phyloP scores from a whole-genome alignment of 495 filamentous ascomycete genomes.

The Aspergillus ostianus region DNA sequence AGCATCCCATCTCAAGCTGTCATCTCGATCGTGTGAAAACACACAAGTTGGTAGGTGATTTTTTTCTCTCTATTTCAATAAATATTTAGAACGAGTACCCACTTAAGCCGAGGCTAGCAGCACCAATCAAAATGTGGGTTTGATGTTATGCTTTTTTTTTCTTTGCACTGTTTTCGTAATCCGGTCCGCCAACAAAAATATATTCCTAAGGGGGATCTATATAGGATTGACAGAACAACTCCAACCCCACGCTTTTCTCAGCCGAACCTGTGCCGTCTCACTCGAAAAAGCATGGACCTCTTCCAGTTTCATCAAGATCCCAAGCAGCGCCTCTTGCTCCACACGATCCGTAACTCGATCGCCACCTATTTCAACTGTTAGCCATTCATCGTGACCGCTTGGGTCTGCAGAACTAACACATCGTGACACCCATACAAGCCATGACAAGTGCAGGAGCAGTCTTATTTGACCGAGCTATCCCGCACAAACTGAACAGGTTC shows the following conservation, averaged over 20 bases:
- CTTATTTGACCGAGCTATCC: slow-evolving; percentile 7
- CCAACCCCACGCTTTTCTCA: slow-evolving; percentile 5
- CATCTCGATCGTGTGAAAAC: too few species aligned
- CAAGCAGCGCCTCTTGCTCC: slow-evolving; percentile 5
- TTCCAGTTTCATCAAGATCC: neutral
- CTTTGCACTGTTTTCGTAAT: too few species aligned
- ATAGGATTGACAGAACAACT: too few species aligned
- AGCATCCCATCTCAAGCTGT: too few species aligned
- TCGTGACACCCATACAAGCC: slow-evolving; percentile 8
- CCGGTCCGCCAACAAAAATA: too few species aligned
- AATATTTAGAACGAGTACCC: too few species aligned
- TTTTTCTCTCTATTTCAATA: too few species aligned
- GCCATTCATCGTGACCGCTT: neutral
- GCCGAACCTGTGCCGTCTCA: neutral
- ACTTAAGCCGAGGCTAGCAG: too few species aligned
- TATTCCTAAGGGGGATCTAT: too few species aligned
- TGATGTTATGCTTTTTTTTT: too few species aligned
- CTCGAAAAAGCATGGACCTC: slow-evolving; percentile 3
- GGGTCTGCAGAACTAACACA: neutral
- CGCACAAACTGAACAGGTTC: slow-evolving; percentile 2
- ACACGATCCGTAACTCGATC: neutral
- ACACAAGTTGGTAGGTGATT: too few species aligned
- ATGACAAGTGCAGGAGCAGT: slow-evolving; percentile 6
- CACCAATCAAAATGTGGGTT: too few species aligned
- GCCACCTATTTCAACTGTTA: slow-evolving; percentile 4